A percentile compares a stretch with the other conserved stretches of the same genome.
phyloP scores from a whole-genome alignment of 129 eudicot genomes.

The Artemisia argyi region DNA sequence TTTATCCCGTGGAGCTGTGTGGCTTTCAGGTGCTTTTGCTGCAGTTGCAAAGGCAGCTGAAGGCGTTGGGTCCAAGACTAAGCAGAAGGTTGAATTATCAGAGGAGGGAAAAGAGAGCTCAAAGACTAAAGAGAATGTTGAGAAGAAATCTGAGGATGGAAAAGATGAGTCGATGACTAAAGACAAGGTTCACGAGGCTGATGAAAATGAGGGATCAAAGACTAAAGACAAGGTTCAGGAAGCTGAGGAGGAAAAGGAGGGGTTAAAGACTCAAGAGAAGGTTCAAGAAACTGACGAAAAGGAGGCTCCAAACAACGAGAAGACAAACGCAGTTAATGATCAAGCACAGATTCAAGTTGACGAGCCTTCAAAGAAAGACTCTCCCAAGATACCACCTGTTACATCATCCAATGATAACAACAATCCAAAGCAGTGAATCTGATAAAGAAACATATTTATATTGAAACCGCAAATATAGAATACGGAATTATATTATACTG shows the following conservation, averaged over 20 bases:
- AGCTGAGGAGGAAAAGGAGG: conserved; percentile 33
- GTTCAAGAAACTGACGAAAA: conserved; percentile 41
- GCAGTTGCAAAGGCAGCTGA: conserved; percentile 59
- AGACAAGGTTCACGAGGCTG: conserved; percentile 48
- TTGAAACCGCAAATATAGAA: conserved; percentile 10
- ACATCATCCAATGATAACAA: conserved; percentile 22
- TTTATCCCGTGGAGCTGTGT: conserved; percentile 67
- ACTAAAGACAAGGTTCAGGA: conserved; percentile 49
- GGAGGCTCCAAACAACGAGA: background rate
- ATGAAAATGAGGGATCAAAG: conserved; percentile 27
- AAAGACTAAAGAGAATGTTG: conserved; percentile 49
- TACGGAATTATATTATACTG: conserved; percentile 9
- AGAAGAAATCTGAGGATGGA: conserved; percentile 40
- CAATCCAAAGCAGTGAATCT: conserved; percentile 22
- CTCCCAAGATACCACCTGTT: conserved; percentile 19
- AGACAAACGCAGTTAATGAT: conserved; percentile 1
- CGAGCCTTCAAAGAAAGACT: conserved; percentile 38
- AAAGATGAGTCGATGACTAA: conserved; percentile 31
- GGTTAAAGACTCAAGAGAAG: conserved; percentile 44
- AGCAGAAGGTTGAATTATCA: conserved; percentile 58
- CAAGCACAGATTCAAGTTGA: conserved; percentile 26
- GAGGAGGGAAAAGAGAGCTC: conserved; percentile 41
- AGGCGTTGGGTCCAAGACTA: conserved; percentile 54
- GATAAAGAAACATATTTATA: conserved; percentile 10
- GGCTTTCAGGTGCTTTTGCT: conserved; percentile 60